Percentiles rank a stretch among this genome's conserved stretches.
Conservation (phyloP, 139 green algal species). For the Desmodesmus armatus region DNA sequence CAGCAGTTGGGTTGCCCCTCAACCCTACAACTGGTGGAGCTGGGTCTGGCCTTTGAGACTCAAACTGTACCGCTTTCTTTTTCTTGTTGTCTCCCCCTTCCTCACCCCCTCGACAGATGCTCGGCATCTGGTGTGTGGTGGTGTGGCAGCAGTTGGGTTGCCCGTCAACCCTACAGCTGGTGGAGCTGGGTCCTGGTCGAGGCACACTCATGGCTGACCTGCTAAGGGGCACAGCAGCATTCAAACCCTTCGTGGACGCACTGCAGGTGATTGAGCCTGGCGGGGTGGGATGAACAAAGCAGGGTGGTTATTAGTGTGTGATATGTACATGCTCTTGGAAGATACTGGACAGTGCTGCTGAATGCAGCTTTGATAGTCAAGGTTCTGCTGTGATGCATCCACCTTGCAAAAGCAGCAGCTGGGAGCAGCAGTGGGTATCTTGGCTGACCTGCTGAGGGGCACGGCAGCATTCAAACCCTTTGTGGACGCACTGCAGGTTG, state of each 20-base stretch:
- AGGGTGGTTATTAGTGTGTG: no score
- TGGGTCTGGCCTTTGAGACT: no score
- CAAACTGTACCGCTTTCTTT: no score
- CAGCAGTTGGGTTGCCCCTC: slow-evolving; percentile 82
- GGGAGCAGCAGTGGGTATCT: no score
- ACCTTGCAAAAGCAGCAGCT: no score
- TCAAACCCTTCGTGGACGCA: slow-evolving; percentile 12
- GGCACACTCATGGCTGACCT: slow-evolving; percentile 98
- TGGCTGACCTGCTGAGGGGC: slow-evolving; percentile 93
- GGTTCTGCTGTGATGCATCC: no score
- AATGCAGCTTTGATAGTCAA: no score
- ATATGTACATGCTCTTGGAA: no score
- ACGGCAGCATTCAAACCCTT: slow-evolving; percentile 58
- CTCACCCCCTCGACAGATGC: slow-evolving; percentile 74
- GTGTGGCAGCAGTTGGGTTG: slow-evolving; percentile 87
- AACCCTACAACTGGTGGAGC: slow-evolving; percentile 88
- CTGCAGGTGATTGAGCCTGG: slow-evolving; percentile 33
- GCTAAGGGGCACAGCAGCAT: slow-evolving; percentile 77
- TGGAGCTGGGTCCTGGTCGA: slow-evolving; percentile 94
- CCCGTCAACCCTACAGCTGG: slow-evolving; percentile 80
- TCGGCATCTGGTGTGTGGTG: slow-evolving; percentile 93
- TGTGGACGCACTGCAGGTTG: slow-evolving; percentile 1
- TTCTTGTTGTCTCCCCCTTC: neutral
- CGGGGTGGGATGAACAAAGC: no score
- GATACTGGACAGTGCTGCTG: no score